Percentiles rank a stretch among this genome's conserved stretches.
Conservation (phyloP, 331 rosid species). For the Acacia concinna region DNA sequence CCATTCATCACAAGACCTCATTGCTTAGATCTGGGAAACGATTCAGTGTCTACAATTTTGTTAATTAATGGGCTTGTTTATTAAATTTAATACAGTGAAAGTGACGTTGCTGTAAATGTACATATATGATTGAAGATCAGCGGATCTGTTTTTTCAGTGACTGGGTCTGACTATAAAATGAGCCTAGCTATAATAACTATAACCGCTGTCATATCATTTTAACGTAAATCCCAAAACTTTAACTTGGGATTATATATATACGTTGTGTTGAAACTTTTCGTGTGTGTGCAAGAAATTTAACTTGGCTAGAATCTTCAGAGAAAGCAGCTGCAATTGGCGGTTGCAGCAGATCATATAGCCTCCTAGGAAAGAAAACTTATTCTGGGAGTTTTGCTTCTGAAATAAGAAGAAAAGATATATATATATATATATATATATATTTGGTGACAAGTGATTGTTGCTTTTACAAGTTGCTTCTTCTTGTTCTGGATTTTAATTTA, state of each 20-base stretch:
- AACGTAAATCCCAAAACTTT: slow-evolving; percentile 11
- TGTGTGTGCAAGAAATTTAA: background rate
- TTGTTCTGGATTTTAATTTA: slow-evolving; percentile 43
- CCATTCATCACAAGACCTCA: background rate
- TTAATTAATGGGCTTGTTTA: background rate
- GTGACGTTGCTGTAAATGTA: slow-evolving; percentile 2
- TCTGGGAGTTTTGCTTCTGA: slow-evolving; percentile 28
- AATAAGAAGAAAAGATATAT: slow-evolving; percentile 36
- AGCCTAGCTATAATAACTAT: background rate
- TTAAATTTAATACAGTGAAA: background rate
- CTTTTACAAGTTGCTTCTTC: slow-evolving; percentile 43
- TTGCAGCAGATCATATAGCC: slow-evolving; percentile 11
- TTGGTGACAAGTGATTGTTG: slow-evolving; percentile 58
- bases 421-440: too few relatives aligned
- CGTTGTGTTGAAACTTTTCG: background rate
- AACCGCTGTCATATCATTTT: slow-evolving; percentile 3
- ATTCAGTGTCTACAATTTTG: background rate
- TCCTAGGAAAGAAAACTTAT: slow-evolving; percentile 20
- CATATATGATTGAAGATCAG: background rate
- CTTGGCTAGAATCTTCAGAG: background rate
- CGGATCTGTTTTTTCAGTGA: background rate
- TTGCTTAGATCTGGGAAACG: background rate
- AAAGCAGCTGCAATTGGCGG: background rate
- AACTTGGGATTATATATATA: background rate
- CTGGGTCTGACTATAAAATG: background rate